phyloP scores from a whole-genome alignment of 345 rosid genomes.

The Toxicodendron radicans region DNA sequence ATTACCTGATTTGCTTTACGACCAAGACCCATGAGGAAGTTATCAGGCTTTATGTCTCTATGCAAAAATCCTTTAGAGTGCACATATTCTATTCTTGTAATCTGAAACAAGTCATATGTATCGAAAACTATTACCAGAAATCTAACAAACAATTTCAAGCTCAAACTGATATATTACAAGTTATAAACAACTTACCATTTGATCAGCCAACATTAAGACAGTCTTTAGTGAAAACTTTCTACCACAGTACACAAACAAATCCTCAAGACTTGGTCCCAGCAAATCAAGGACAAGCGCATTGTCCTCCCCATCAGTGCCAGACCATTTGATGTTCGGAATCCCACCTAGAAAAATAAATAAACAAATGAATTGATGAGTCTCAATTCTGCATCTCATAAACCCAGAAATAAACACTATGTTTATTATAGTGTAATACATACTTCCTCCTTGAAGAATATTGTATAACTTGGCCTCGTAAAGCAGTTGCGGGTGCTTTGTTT shows the following conservation, averaged over 20 bases:
- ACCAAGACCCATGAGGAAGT: constrained; percentile 88
- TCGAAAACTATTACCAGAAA: neutral
- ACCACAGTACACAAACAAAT: constrained; percentile 84
- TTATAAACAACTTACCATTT: constrained; percentile 56
- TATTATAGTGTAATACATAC: constrained; percentile 35
- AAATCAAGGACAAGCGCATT: constrained; percentile 80
- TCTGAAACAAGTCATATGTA: constrained; percentile 32
- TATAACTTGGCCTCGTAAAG: constrained; percentile 86
- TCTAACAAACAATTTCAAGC: neutral
- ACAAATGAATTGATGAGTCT: neutral
- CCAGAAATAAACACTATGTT: neutral
- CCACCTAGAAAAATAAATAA: constrained; percentile 51
- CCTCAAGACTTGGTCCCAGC: constrained; percentile 94
- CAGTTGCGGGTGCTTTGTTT: constrained; percentile 87
- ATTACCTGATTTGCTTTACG: constrained; percentile 79
- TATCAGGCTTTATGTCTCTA: constrained; percentile 89
- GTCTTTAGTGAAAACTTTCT: constrained; percentile 87
- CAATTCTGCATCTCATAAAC: neutral
- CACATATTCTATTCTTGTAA: constrained; percentile 75
- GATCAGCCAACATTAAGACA: constrained; percentile 87
- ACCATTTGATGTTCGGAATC: constrained; percentile 79
- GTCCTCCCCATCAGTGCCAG: constrained; percentile 80
- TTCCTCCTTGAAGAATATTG: constrained; percentile 84
- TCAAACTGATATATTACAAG: neutral
- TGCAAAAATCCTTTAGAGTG: constrained; percentile 85